phyloP scores from a whole-genome alignment of 208 protist species.

The Tritrichomonas foetus region DNA sequence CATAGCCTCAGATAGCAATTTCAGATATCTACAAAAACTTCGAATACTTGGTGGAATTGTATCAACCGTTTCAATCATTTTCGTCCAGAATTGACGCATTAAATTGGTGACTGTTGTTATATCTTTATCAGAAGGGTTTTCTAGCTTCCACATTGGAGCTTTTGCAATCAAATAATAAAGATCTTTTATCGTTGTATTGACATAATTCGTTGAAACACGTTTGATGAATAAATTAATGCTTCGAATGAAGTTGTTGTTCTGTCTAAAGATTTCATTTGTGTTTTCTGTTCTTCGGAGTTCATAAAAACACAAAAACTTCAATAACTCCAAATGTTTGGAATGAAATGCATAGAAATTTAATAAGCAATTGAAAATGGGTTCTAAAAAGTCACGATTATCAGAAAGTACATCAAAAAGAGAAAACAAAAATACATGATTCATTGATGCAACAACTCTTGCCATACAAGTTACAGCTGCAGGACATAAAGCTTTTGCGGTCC shows the following conservation, averaged over 20 bases:
- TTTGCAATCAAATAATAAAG: neutral
- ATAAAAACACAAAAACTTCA: neutral
- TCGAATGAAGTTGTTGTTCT: neutral
- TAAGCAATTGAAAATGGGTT: neutral
- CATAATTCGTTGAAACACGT: neutral
- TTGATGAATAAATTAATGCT: neutral
- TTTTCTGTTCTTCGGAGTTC: neutral
- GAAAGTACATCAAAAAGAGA: neutral
- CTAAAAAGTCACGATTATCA: neutral
- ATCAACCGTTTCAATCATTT: neutral
- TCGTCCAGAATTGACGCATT: neutral
- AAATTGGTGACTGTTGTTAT: neutral
- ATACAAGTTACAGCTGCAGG: neutral
- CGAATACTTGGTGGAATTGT: neutral
- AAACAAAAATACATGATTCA: neutral
- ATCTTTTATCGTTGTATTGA: neutral
- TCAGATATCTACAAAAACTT: neutral
- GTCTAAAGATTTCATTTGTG: neutral
- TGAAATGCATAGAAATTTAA: neutral
- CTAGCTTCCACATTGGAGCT: neutral
- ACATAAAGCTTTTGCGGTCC: too few species aligned
- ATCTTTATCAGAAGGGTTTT: neutral
- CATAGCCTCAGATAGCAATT: neutral
- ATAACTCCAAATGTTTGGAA: neutral
- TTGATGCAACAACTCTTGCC: neutral